Evolutionary conservation across 2,329 filamentous ascomycete species (phyloP).

Genomic region (Leptographium lundbergii): DNA sequence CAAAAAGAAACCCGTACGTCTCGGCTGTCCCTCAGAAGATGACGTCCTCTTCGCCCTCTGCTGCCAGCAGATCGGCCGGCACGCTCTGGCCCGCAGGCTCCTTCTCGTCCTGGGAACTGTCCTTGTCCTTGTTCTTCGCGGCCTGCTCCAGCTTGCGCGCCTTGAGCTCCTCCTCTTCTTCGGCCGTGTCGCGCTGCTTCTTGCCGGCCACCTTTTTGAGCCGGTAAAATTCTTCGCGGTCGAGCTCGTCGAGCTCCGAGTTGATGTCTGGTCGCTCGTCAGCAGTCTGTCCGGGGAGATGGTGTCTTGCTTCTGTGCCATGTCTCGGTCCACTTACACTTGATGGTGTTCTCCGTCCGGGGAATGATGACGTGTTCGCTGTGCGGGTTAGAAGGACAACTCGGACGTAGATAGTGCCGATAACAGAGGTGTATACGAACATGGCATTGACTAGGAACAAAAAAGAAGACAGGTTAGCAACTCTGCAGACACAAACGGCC

Average conservation of each 20-base stretch:
- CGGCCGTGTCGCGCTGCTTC: slow-evolving; percentile 66
- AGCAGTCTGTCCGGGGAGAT: background rate
- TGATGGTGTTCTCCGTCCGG: slow-evolving; percentile 98
- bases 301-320: too few species aligned
- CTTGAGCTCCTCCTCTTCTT: slow-evolving; percentile 62
- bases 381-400: slow-evolving; percentile 6
- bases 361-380: slow-evolving; percentile 94
- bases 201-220: slow-evolving; percentile 89
- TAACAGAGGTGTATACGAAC: slow-evolving; percentile 32
- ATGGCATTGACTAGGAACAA: slow-evolving; percentile 69
- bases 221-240: slow-evolving; percentile 95
- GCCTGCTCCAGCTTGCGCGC: slow-evolving; percentile 47
- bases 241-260: slow-evolving; percentile 91
- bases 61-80: slow-evolving; percentile 55
- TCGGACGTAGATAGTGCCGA: background rate
- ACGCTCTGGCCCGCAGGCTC: slow-evolving; percentile 25
- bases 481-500: too few species aligned
- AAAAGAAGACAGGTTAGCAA: slow-evolving; percentile 17
- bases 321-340: slow-evolving; percentile 45
- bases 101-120: slow-evolving; percentile 11
- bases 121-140: slow-evolving; percentile 18
- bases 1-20: background rate
- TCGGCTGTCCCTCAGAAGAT: slow-evolving; percentile 52
- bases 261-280: slow-evolving; percentile 59
- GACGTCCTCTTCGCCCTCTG: slow-evolving; percentile 70